phyloP scores from a whole-genome alignment of 1,139 yeast genomes.

The Blastobotrys aristatus region DNA sequence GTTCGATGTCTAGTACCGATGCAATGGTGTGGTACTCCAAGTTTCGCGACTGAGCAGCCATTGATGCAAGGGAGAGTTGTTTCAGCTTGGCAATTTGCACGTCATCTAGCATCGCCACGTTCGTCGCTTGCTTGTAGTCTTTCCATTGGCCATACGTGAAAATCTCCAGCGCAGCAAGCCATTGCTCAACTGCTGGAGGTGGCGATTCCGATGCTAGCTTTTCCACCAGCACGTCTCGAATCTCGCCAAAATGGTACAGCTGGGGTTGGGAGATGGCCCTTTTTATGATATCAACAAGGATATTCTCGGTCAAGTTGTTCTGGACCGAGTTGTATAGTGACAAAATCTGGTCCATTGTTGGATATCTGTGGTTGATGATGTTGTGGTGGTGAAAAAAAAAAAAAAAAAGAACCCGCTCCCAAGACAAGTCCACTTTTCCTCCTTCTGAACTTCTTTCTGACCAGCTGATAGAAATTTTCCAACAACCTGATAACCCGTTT shows the following conservation, averaged over 20 bases:
- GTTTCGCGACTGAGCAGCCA: constrained; percentile 17
- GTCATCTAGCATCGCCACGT: constrained; percentile 14
- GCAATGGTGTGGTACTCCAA: constrained; percentile 17
- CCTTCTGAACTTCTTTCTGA: too few species aligned
- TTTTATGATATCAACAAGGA: constrained; percentile 19
- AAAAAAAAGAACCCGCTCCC: not conserved
- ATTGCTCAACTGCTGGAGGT: constrained; percentile 7
- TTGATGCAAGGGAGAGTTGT: constrained; percentile 22
- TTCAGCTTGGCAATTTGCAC: constrained; percentile 20
- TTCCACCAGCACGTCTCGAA: constrained; percentile 18
- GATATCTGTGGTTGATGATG: not conserved
- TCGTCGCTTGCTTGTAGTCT: constrained; percentile 13
- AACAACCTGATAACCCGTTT: too few species aligned
- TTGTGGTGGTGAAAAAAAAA: not conserved
- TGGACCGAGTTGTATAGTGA: constrained; percentile 17
- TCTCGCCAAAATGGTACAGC: constrained; percentile 23
- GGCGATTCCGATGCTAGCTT: constrained; percentile 7
- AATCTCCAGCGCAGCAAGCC: constrained; percentile 19
- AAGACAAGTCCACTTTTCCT: not conserved
- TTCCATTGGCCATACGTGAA: constrained; percentile 24
- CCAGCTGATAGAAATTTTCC: too few species aligned
- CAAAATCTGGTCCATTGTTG: constrained; percentile 21
- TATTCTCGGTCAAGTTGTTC: constrained; percentile 14
- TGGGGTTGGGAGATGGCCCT: constrained; percentile 19
- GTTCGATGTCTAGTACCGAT: constrained; percentile 16